phyloP scores from a whole-genome alignment of 495 filamentous ascomycete genomes.

The Penicillium taxi region DNA sequence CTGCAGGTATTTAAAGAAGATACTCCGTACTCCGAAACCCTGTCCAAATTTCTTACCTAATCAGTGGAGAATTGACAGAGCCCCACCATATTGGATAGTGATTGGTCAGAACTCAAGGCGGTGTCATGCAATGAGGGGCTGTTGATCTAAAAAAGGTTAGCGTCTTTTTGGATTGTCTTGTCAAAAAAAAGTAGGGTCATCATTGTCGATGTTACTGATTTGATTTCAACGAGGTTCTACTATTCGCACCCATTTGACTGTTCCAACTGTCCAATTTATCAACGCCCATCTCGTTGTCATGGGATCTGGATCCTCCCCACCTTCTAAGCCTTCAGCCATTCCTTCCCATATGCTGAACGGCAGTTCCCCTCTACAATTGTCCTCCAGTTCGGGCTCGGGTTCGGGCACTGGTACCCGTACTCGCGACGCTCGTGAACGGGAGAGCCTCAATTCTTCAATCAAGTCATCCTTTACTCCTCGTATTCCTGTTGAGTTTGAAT shows the following conservation, averaged over 20 bases:
- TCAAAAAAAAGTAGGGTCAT: constrained; percentile 17
- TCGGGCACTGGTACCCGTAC: constrained; percentile 8
- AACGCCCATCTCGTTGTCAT: constrained; percentile 17
- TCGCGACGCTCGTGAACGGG: constrained; percentile 42
- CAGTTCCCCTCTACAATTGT: constrained; percentile 32
- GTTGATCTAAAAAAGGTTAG: constrained; percentile 8
- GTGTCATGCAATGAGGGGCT: constrained; percentile 12
- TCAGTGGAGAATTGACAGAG: neutral
- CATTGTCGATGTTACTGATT: constrained; percentile 3
- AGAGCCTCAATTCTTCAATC: constrained; percentile 47
- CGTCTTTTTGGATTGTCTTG: constrained; percentile 14
- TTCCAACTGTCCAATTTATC: too few relatives aligned
- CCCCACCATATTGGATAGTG: neutral
- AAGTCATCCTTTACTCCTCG: constrained; percentile 40
- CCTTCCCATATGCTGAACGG: constrained; percentile 45
- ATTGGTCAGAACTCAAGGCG: constrained; percentile 7
- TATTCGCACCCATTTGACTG: neutral
- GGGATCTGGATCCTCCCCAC: constrained; percentile 35
- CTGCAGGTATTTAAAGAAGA: too few relatives aligned
- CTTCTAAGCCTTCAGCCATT: constrained; percentile 39
- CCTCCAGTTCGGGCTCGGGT: constrained; percentile 13
- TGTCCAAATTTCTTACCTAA: neutral
- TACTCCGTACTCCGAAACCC: neutral
- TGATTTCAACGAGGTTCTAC: constrained; percentile 1
- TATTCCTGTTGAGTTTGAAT: constrained; percentile 16